These are phyloP conservation scores for Jacaranda mimosifolia DNA, from an alignment of 257 asterid species.

Conservation along the genomic window DNA sequence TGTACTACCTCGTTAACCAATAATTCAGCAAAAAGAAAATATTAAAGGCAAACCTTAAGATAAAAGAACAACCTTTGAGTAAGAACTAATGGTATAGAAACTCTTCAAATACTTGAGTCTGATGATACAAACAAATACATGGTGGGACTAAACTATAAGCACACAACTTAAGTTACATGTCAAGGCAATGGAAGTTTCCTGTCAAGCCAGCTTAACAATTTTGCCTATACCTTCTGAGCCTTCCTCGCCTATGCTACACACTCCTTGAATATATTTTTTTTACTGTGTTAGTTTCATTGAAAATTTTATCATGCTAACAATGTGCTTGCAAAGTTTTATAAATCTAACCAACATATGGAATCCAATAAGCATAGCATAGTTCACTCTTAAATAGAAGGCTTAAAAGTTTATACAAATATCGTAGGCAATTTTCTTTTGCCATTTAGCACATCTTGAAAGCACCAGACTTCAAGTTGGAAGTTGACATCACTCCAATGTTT, in stretches of 20 bases:
- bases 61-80: too few relatives aligned
- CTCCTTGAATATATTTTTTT: constrained; percentile 60
- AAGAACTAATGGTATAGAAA: too few relatives aligned
- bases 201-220: constrained; percentile 34
- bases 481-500: too few relatives aligned
- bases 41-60: too few relatives aligned
- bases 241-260: constrained; percentile 89
- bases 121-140: constrained; percentile 10
- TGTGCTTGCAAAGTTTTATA: constrained; percentile 8
- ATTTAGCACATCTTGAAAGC: too few relatives aligned
- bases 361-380: too few relatives aligned
- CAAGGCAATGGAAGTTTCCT: constrained; percentile 23
- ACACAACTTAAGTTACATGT: constrained; percentile 32
- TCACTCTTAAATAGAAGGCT: constrained; percentile 17
- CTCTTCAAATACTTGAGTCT: constrained; percentile 3
- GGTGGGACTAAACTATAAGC: constrained; percentile 24
- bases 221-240: constrained; percentile 93
- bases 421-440: too few relatives aligned
- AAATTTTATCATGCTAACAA: constrained; percentile 14
- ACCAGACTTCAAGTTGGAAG: too few relatives aligned
- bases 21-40: too few relatives aligned
- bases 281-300: constrained; percentile 41
- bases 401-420: constrained; percentile 10
- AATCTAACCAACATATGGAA: constrained; percentile 12
- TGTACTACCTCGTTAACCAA: too few relatives aligned